A percentile compares a stretch with the other conserved stretches of the same genome.
These are phyloP conservation scores for Ceratocystis variospora DNA, from an alignment of 2,329 filamentous ascomycete species.

Conservation along the genomic window DNA sequence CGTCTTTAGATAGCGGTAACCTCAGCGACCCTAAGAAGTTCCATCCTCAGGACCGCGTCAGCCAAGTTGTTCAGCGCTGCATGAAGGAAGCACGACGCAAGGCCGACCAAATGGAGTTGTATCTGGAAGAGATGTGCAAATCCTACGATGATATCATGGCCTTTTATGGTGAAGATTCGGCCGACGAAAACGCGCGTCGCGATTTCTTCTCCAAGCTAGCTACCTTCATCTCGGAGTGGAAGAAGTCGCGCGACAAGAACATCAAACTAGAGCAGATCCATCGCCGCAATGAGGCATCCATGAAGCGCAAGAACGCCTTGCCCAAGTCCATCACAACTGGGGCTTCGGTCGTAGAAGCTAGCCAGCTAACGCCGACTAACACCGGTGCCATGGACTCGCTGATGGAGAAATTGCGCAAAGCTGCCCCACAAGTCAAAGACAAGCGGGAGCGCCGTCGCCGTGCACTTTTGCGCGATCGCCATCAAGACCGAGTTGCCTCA, in stretches of 20 bases:
- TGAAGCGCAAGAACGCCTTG: conserved; percentile 78
- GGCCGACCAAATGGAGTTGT: conserved; percentile 87
- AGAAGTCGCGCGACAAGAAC: conserved; percentile 93
- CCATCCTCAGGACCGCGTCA: conserved; percentile 90
- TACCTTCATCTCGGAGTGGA: conserved; percentile 83
- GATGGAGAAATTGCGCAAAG: conserved; percentile 85
- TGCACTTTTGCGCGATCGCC: conserved; percentile 75
- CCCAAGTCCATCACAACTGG: conserved; percentile 42
- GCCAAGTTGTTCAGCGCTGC: conserved; percentile 73
- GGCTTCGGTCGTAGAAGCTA: conserved; percentile 23
- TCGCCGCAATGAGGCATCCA: conserved; percentile 74
- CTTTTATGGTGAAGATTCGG: conserved; percentile 74
- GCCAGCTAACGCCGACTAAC: conserved; percentile 51
- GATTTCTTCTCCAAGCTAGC: conserved; percentile 95
- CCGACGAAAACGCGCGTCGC: conserved; percentile 80
- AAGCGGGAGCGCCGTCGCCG: conserved; percentile 77
- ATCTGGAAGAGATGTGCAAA: conserved; percentile 74
- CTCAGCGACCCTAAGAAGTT: conserved; percentile 94
- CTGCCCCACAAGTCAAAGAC: conserved; percentile 78
- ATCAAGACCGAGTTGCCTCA: conserved; percentile 78
- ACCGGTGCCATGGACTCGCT: conserved; percentile 93
- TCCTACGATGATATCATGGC: conserved; percentile 40
- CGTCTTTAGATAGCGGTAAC: conserved; percentile 82
- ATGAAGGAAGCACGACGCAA: conserved; percentile 97
- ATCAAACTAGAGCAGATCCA: conserved; percentile 64